Percentiles rank a stretch among this genome's conserved stretches.
phyloP scores from a whole-genome alignment of 2,329 filamentous ascomycete genomes.

The Aspergillus niger region DNA sequence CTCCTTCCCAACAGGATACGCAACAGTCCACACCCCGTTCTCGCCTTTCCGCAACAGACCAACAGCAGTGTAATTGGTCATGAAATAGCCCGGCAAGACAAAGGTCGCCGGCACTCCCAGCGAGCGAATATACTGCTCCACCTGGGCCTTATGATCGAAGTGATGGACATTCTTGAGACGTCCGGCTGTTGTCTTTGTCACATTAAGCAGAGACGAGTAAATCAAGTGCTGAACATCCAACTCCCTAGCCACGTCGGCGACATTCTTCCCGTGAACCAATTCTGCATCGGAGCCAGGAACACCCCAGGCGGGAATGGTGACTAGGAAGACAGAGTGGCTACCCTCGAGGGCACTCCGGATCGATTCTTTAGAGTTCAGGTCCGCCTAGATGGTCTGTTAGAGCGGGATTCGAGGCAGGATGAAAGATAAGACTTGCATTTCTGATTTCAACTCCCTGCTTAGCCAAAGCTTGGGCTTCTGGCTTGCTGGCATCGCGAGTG shows the following conservation, averaged over 20 bases:
- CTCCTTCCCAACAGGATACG: constrained; percentile 27
- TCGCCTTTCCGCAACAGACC: constrained; percentile 30
- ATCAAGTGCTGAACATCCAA: constrained; percentile 43
- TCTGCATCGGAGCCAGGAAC: constrained; percentile 24
- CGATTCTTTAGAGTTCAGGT: constrained; percentile 44
- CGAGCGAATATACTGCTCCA: constrained; percentile 41
- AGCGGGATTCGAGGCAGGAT: no score
- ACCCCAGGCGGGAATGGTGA: constrained; percentile 47
- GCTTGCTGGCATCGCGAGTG: constrained; percentile 10
- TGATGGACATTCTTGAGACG: constrained; percentile 37
- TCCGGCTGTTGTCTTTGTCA: constrained; percentile 35
- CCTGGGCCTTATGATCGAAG: constrained; percentile 47
- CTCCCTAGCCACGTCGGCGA: constrained; percentile 42
- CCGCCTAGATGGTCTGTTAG: constrained; percentile 27
- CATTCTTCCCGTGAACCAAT: constrained; percentile 38
- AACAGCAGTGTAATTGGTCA: constrained; percentile 40
- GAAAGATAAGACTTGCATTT: neutral
- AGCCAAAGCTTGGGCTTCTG: constrained; percentile 4
- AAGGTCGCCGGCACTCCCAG: constrained; percentile 42
- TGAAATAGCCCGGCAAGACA: constrained; percentile 46
- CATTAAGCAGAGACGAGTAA: constrained; percentile 41
- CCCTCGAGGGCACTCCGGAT: constrained; percentile 46
- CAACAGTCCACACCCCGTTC: constrained; percentile 30
- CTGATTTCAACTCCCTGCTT: neutral
- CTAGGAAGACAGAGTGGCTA: constrained; percentile 52